Conservation (phyloP, 768 basidiomycete species). For the Auricularia sp. region DNA sequence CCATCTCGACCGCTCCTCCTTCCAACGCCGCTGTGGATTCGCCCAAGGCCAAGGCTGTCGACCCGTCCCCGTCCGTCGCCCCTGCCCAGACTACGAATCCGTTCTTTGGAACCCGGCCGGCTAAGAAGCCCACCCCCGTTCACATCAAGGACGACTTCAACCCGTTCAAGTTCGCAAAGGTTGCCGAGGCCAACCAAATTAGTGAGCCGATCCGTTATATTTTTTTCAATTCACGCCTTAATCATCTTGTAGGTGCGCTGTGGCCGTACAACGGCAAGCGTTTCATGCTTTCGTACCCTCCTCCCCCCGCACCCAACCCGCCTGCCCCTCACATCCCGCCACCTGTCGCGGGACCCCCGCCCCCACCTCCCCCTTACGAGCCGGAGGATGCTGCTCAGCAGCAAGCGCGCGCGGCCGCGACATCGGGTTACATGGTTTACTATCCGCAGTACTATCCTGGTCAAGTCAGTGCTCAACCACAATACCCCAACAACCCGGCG, state of each 20-base stretch:
- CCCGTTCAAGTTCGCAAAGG: conserved; percentile 84
- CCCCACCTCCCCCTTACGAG: conserved; percentile 63
- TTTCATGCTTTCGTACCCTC: conserved; percentile 68
- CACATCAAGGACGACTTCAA: conserved; percentile 96
- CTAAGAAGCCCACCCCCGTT: conserved; percentile 66
- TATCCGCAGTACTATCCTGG: conserved; percentile 75
- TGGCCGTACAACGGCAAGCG: conserved; percentile 93
- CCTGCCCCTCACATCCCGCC: conserved; percentile 43
- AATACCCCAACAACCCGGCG: background rate
- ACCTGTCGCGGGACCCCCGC: conserved; percentile 52
- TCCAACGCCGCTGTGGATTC: conserved; percentile 41
- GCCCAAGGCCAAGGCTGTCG: conserved; percentile 51
- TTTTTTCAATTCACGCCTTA: background rate
- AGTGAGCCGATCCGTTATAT: conserved; percentile 38
- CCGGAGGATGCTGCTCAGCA: conserved; percentile 55
- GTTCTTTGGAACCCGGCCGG: conserved; percentile 76
- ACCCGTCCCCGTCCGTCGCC: conserved; percentile 33
- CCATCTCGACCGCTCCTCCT: conserved; percentile 18
- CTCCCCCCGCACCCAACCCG: conserved; percentile 40
- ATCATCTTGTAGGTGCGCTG: conserved; percentile 39
- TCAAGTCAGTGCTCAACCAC: conserved; percentile 40
- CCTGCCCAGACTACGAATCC: conserved; percentile 44
- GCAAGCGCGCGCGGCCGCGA: conserved; percentile 30
- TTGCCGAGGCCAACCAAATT: conserved; percentile 62
- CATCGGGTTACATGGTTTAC: conserved; percentile 53